These are phyloP conservation scores for Thielaviopsis euricoi DNA, from an alignment of 2,329 filamentous ascomycete species.

Conservation along the genomic window DNA sequence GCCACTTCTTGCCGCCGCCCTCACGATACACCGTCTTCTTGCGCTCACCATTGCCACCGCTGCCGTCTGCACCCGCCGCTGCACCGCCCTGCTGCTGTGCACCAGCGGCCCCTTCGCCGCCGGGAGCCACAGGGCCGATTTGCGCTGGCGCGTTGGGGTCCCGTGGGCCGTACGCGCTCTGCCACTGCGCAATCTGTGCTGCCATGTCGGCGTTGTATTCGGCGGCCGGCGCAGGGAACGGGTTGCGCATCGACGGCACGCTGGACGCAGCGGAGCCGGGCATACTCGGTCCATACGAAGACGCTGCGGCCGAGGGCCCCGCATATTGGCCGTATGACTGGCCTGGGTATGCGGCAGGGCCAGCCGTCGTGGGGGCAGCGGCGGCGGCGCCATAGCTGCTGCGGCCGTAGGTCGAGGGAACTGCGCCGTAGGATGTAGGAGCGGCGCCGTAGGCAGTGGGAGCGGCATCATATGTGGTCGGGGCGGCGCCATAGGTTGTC, in stretches of 20 bases:
- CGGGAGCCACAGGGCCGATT: slow-evolving; percentile 15
- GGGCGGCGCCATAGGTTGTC: slow-evolving; percentile 28
- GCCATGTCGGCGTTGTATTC: slow-evolving; percentile 58
- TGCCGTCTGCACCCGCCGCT: too few species aligned
- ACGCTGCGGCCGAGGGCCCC: slow-evolving; percentile 14
- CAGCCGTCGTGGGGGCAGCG: slow-evolving; percentile 12
- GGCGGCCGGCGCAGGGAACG: slow-evolving; percentile 48
- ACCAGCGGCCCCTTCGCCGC: slow-evolving; percentile 25
- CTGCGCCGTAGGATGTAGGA: slow-evolving; percentile 22
- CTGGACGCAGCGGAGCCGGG: background rate
- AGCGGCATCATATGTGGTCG: slow-evolving; percentile 23
- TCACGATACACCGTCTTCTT: slow-evolving; percentile 77
- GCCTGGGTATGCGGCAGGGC: background rate
- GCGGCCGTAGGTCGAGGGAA: slow-evolving; percentile 17
- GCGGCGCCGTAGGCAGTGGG: slow-evolving; percentile 28
- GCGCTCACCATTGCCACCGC: slow-evolving; percentile 15
- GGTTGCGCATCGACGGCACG: slow-evolving; percentile 57
- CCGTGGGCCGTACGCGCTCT: slow-evolving; percentile 65
- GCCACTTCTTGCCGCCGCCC: slow-evolving; percentile 86
- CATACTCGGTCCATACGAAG: background rate
- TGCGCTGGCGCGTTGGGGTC: slow-evolving; percentile 29
- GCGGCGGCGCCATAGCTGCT: slow-evolving; percentile 18
- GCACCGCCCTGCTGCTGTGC: background rate
- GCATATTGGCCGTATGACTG: slow-evolving; percentile 8
- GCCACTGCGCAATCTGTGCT: slow-evolving; percentile 87